Evolutionary conservation across 2,329 filamentous ascomycete species (phyloP).

Genomic region (Emergomyces pasteurianus): DNA sequence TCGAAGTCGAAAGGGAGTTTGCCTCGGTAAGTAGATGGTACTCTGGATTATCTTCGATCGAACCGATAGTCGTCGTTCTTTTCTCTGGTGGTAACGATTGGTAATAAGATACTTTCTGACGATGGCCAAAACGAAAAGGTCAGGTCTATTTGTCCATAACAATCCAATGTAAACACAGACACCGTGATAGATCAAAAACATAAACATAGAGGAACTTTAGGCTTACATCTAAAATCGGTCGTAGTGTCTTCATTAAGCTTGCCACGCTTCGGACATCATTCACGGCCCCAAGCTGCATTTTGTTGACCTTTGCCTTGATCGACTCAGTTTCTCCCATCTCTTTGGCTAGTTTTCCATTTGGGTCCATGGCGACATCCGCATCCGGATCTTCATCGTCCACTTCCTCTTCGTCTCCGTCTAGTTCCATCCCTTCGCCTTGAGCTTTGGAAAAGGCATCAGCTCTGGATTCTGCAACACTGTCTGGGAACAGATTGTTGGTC

Average conservation of each 20-base stretch:
- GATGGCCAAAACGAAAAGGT: conserved; percentile 39
- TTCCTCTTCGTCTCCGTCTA: conserved; percentile 16
- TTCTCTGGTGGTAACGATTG: conserved; percentile 56
- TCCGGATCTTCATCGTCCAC: conserved; percentile 6
- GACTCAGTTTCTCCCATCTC: conserved; percentile 51
- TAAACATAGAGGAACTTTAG: conserved; percentile 13
- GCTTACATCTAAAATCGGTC: conserved; percentile 73
- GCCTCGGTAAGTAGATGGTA: conserved; percentile 81
- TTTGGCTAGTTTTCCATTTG: conserved; percentile 49
- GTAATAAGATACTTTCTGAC: conserved; percentile 69
- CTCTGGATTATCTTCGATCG: conserved; percentile 83
- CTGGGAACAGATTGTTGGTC: conserved; percentile 37
- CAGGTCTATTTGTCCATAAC: conserved; percentile 50
- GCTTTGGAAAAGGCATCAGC: conserved; percentile 19
- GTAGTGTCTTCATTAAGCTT: conserved; percentile 66
- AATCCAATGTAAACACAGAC: conserved; percentile 51
- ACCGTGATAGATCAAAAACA: conserved; percentile 15
- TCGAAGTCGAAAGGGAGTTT: conserved; percentile 79
- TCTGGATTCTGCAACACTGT: conserved; percentile 25
- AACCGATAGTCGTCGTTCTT: conserved; percentile 57
- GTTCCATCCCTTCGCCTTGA: conserved; percentile 10
- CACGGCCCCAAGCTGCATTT: conserved; percentile 62
- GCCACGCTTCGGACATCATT: conserved; percentile 71
- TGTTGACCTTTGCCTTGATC: conserved; percentile 52
- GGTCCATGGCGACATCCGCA: conserved; percentile 39